Evolutionary conservation across 331 rosid genomes (phyloP), one percentile per base, ranked within the genome.

Genomic region (Quercus lobata): DNA sequence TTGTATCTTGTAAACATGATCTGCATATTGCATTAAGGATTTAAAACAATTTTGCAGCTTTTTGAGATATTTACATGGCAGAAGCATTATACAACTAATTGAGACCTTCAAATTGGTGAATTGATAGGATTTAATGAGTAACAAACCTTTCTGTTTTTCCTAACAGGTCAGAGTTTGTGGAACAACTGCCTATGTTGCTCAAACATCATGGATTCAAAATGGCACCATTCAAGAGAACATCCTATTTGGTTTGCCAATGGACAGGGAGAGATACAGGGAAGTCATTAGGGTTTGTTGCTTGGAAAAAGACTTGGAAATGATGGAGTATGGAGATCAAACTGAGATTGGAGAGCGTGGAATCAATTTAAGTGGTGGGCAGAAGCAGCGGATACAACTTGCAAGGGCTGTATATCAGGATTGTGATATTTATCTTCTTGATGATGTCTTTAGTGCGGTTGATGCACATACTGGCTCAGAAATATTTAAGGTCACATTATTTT

Each of bases 261-360:
- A 90, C 83, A 82, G 90, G 78, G 86, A 63, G 76, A 88, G 69
- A 84, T 94, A 94, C 78, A 78, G 78, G 56, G 92, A 92, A 73
- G 91, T 87, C 32, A 57, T 92, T 52, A 87, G 86, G 84, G 92
- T 94, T 37, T 94, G 98, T 79, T 88, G 97, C 81, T 84, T 94
- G 84, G 95, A 89, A 79, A 94, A 92, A 53, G 98, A 94, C 90
- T 61, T 94, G 81, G 97, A 94, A 80, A 87, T 92, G 93, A 92
- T 94, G 98, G 98, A 94, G 73, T 76, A 69, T 30, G 97, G 97
- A 55, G 98, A 94, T 83, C 97, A 91, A 75, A 94, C 97, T 0
- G 98, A 94, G 91, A 94, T 94, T 1, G 97, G 98, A 78, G 98
- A 94, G 88, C 97, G 97, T 0, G 98, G 98, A 25, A 94, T 94